Evolutionary conservation across 768 basidiomycete species (phyloP).

Genomic region (Lepiota subincarnata): DNA sequence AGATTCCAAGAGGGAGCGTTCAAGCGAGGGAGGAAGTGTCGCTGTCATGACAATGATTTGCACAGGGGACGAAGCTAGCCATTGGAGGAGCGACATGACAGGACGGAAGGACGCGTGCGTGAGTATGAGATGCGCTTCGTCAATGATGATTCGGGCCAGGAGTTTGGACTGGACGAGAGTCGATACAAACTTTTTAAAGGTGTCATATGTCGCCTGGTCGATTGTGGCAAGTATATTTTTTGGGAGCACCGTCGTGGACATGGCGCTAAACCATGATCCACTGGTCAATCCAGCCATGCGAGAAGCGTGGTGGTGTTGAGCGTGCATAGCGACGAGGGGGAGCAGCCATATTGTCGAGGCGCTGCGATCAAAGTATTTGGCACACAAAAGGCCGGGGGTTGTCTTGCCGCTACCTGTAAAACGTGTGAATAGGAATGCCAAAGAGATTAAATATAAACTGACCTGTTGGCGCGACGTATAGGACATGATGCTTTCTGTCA

Average conservation of each 20-base stretch:
- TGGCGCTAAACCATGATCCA: too few species aligned
- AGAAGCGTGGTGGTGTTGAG: conserved; percentile 9
- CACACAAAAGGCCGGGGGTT: conserved; percentile 9
- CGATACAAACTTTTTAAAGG: too few species aligned
- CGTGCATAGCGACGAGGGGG: conserved; percentile 16
- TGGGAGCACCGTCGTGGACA: too few species aligned
- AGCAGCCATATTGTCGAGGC: conserved; percentile 14
- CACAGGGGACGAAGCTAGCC: conserved; percentile 8
- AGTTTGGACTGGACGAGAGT: not conserved
- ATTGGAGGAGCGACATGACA: conserved; percentile 11
- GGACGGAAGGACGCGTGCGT: conserved; percentile 12
- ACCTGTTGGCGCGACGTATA: conserved; percentile 10
- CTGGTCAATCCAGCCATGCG: not conserved
- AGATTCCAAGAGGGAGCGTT: not conserved
- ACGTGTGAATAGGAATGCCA: too few species aligned
- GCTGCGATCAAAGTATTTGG: conserved; percentile 12
- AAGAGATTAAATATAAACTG: too few species aligned
- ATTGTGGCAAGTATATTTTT: too few species aligned
- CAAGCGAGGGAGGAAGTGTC: conserved; percentile 12
- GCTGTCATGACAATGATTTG: conserved; percentile 15
- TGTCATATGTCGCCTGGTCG: too few species aligned
- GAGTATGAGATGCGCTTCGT: conserved; percentile 16
- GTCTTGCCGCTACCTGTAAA: conserved; percentile 15
- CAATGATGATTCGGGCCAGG: conserved; percentile 13
- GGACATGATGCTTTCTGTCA: not conserved